A percentile compares a stretch with the other conserved stretches of the same genome.
Conservation (phyloP, 2,329 filamentous ascomycete genomes). For the Orbilia oligospora region DNA sequence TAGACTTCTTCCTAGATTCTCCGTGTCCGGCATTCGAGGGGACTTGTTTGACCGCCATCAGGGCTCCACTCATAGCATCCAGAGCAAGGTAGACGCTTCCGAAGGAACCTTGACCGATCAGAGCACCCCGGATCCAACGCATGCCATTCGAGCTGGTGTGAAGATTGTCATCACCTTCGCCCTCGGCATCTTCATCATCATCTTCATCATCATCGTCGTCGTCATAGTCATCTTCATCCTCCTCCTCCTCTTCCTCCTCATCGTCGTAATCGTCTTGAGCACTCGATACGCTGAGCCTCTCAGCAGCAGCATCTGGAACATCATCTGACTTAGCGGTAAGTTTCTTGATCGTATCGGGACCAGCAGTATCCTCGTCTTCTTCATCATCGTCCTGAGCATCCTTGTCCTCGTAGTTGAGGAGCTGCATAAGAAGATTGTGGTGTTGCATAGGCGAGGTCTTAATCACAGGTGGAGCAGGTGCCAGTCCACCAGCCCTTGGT, state of each 20-base stretch:
- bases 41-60: conserved; percentile 98
- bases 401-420: conserved; percentile 52
- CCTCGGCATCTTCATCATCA: conserved; percentile 62
- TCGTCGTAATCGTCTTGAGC: conserved; percentile 42
- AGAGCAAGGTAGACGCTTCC: conserved; percentile 95
- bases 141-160: conserved; percentile 81
- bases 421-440: conserved; percentile 56
- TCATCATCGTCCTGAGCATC: conserved; percentile 42
- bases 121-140: conserved; percentile 99
- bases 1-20: conserved; percentile 93
- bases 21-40: conserved; percentile 83
- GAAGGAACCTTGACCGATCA: conserved; percentile 97
- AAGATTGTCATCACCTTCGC: conserved; percentile 37
- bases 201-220: conserved; percentile 62
- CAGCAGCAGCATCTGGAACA: conserved; percentile 46
- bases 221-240: conserved; percentile 80
- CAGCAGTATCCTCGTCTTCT: conserved; percentile 52
- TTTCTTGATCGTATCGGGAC: conserved; percentile 55
- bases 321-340: conserved; percentile 55
- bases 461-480: conserved; percentile 34
- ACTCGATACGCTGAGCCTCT: conserved; percentile 47
- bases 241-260: conserved; percentile 51
- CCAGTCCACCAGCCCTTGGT: conserved; percentile 14
- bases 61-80: conserved; percentile 94
- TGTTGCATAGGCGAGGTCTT: conserved; percentile 53